phyloP scores from a whole-genome alignment of 1,284 basidiomycete genomes.

The Limonomyces culmigenus region DNA sequence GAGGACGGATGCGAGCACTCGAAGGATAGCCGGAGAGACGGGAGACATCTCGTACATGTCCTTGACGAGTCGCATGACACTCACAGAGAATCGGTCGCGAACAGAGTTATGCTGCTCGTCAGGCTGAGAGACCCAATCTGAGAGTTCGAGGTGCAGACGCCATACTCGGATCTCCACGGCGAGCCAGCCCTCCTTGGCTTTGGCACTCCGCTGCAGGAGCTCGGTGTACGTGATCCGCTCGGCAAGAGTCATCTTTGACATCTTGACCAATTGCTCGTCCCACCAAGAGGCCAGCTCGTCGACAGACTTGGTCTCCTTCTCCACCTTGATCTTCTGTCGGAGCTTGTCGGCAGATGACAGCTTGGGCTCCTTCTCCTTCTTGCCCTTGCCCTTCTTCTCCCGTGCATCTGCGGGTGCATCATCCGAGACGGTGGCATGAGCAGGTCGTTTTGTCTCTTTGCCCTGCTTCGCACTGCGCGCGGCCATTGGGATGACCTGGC shows the following conservation, averaged over 20 bases:
- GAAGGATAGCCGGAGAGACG: conserved; percentile 20
- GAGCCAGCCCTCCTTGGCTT: conserved; percentile 23
- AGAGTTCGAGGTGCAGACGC: conserved; percentile 31
- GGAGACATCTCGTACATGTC: conserved; percentile 21
- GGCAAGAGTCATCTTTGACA: conserved; percentile 14
- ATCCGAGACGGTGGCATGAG: conserved; percentile 8
- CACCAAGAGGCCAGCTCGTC: conserved; percentile 27
- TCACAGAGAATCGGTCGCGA: conserved; percentile 26
- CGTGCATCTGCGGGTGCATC: too few relatives aligned
- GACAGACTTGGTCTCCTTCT: conserved; percentile 24
- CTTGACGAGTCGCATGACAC: conserved; percentile 27
- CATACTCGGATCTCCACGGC: conserved; percentile 33
- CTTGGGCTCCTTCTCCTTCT: conserved; percentile 10
- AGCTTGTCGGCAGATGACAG: conserved; percentile 23
- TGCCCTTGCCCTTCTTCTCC: conserved; percentile 13
- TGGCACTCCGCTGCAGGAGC: conserved; percentile 24
- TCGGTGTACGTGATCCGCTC: conserved; percentile 18
- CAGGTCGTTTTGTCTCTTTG: conserved; percentile 10
- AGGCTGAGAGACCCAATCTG: conserved; percentile 30
- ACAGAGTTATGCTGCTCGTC: conserved; percentile 16
- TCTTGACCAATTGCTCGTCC: conserved; percentile 21
- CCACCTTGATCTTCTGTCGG: conserved; percentile 23
- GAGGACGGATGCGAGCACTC: conserved; percentile 22
- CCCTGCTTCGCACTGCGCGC: background rate
- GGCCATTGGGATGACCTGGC: conserved; percentile 29